A percentile compares a stretch with the other conserved stretches of the same genome.
These are phyloP conservation scores for Acanthamoeba rhysodes DNA, from an alignment of 208 protist species.

Conservation along the genomic window DNA sequence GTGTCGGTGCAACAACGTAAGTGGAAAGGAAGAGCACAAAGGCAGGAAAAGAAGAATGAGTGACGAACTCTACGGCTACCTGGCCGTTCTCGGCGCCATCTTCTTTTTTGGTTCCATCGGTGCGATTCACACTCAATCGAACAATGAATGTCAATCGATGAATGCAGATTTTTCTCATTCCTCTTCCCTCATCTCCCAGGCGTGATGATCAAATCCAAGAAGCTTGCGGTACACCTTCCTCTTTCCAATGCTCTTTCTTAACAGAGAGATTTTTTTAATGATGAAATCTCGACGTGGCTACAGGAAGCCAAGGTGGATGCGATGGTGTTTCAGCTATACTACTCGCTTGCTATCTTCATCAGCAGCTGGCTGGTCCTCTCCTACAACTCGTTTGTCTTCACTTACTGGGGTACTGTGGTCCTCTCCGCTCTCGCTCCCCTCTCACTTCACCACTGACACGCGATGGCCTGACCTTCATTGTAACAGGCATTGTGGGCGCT, in stretches of 20 bases:
- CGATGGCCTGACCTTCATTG: not conserved
- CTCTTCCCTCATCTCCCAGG: not conserved
- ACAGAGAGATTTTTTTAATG: not conserved
- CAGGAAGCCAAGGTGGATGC: conserved; percentile 66
- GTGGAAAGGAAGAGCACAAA: not conserved
- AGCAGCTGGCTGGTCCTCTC: conserved; percentile 75
- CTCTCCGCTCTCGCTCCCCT: not conserved
- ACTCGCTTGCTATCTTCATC: conserved; percentile 72
- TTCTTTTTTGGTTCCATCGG: conserved; percentile 73
- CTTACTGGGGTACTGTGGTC: conserved; percentile 60
- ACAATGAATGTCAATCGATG: not conserved
- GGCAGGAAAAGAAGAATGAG: conserved; percentile 13
- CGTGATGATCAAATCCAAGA: conserved; percentile 67
- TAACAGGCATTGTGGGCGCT: conserved; percentile 47
- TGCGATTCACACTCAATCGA: not conserved
- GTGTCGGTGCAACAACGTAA: not conserved
- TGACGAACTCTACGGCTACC: conserved; percentile 61
- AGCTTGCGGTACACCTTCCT: not conserved
- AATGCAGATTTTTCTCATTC: not conserved
- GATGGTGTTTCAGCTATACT: conserved; percentile 75
- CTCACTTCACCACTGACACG: not conserved
- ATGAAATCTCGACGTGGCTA: not conserved
- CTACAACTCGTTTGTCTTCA: conserved; percentile 69
- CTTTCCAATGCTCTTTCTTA: not conserved
- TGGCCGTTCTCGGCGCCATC: conserved; percentile 54